phyloP scores from a whole-genome alignment of 2,329 filamentous ascomycete species.

The Mycosphaerella sp. region DNA sequence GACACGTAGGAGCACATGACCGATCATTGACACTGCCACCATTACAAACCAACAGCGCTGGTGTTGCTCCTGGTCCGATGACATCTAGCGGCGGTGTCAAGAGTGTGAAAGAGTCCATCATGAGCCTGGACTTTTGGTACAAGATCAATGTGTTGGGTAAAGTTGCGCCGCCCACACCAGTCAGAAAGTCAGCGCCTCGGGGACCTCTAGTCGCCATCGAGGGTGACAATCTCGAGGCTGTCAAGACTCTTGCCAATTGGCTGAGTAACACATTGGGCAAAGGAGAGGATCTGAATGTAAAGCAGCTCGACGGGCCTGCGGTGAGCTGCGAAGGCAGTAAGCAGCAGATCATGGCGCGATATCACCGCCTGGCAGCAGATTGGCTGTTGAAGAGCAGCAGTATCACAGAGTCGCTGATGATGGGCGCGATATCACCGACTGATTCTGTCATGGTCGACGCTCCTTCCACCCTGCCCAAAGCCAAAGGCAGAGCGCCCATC shows the following conservation, averaged over 20 bases:
- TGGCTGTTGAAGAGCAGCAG: constrained; percentile 73
- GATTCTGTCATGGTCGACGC: constrained; percentile 24
- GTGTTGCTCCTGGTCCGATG: constrained; percentile 15
- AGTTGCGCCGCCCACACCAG: constrained; percentile 63
- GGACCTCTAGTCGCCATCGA: constrained; percentile 80
- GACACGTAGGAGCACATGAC: constrained; percentile 34
- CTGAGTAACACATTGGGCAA: constrained; percentile 51
- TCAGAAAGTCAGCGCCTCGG: constrained; percentile 40
- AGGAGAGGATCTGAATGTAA: constrained; percentile 47
- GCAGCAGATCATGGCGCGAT: constrained; percentile 36
- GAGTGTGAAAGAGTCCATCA: constrained; percentile 54
- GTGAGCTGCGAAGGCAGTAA: constrained; percentile 34
- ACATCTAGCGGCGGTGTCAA: constrained; percentile 18
- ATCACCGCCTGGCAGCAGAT: constrained; percentile 55
- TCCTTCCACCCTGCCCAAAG: constrained; percentile 7
- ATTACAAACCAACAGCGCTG: constrained; percentile 39
- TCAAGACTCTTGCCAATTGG: constrained; percentile 59
- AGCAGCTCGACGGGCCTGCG: constrained; percentile 45
- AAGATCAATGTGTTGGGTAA: constrained; percentile 71
- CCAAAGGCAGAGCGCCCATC: constrained; percentile 12
- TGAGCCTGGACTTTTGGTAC: constrained; percentile 64
- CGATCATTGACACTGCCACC: constrained; percentile 50
- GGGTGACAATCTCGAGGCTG: constrained; percentile 59
- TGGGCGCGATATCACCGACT: constrained; percentile 13
- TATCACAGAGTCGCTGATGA: constrained; percentile 46